A percentile compares a stretch with the other conserved stretches of the same genome.
These are phyloP conservation scores for Alternaria conjuncta DNA, from an alignment of 2,329 filamentous ascomycete species.

Conservation along the genomic window DNA sequence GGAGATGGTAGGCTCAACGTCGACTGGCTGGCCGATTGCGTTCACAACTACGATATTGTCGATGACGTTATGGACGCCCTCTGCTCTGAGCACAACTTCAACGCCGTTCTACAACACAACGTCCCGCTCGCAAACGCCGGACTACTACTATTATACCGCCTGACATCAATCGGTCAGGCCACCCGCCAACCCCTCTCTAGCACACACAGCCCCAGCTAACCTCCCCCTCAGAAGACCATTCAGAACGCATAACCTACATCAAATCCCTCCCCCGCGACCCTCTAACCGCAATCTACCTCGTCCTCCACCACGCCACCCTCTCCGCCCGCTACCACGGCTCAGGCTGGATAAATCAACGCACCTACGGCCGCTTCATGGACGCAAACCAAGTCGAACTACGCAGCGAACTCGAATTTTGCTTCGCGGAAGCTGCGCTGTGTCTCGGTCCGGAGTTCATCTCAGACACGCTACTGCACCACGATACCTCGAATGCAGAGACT, in stretches of 20 bases:
- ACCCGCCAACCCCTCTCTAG: neutral
- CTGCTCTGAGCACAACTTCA: constrained; percentile 34
- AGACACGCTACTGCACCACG: constrained; percentile 24
- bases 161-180: constrained; percentile 26
- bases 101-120: constrained; percentile 33
- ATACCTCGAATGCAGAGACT: constrained; percentile 18
- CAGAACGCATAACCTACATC: constrained; percentile 26
- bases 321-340: constrained; percentile 41
- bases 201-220: neutral
- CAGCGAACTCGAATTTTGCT: constrained; percentile 39
- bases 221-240: constrained; percentile 14
- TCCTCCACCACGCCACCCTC: constrained; percentile 33
- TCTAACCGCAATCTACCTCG: constrained; percentile 36
- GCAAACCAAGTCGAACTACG: constrained; percentile 36
- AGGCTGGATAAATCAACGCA: constrained; percentile 41
- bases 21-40: constrained; percentile 37
- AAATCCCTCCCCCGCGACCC: constrained; percentile 32
- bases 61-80: constrained; percentile 43
- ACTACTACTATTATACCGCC: constrained; percentile 33
- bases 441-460: constrained; percentile 35
- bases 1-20: constrained; percentile 14
- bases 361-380: constrained; percentile 39
- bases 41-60: constrained; percentile 36
- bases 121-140: constrained; percentile 35
- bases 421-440: constrained; percentile 35